Evolutionary conservation across 495 filamentous ascomycete species (phyloP), one percentile per base, ranked within the genome.

Genomic region (Neurospora sp.): DNA sequence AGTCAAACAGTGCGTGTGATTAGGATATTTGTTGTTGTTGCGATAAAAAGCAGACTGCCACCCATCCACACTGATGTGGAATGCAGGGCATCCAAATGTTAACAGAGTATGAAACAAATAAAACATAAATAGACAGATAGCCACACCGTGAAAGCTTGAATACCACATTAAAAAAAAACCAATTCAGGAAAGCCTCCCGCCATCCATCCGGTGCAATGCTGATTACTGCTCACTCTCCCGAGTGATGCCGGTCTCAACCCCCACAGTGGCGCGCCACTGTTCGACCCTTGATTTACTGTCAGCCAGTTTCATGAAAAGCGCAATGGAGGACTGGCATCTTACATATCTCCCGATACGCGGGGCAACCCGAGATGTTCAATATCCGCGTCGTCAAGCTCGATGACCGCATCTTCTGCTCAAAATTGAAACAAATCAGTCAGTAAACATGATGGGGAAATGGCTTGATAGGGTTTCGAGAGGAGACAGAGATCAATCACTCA

Each of bases 241-340:
- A 35, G 27, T 66, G 31, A 66, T 66, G 31, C 54, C 54, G 6
- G 54, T 35, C 54, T 66, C 54, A 31, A 9, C 27, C 54, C 54
- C 54, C 11, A 66, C 54, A 5, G 27, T 66, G n/a, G 44, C 69
- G 39, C 74, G 74, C 74, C 74, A 75, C 41, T 73, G 72, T 69
- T 73, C 74, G n/a, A 75, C 42, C 71, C 69, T 73, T n/a, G 18
- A 18, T 66, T 9, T 35, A 4, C 14, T 31, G 27, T 66, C 14
- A 66, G 54, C 27, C 27, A 27, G 5, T 31, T 5, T 66, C 54
- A 66, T 18, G 5, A 35, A 35, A 18, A 35, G 2, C 4, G 27
- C 27, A 66, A 66, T 4, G 27, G 7, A 66, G 14, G 2, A 9
- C 7, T 31, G 54, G 20, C 4, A 12, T 59, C 14, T 66, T 27